Conservation (phyloP, 345 rosid species). For the Eucalyptus sideroxylon region DNA sequence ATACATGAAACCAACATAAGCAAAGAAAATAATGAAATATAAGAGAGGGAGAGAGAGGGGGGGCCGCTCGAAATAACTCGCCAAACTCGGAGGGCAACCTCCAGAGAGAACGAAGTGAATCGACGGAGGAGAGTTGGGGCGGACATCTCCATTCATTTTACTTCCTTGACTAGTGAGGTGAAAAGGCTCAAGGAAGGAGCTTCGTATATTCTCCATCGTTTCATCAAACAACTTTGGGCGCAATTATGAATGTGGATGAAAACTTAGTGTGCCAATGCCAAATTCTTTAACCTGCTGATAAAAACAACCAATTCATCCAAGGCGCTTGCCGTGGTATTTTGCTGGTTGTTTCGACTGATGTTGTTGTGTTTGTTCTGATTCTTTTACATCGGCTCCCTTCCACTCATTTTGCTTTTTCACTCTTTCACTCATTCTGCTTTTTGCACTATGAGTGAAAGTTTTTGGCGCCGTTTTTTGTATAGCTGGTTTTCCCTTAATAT, state of each 20-base stretch:
- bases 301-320: conserved; percentile 12
- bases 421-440: no score
- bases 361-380: no score
- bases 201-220: background rate
- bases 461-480: no score
- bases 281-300: background rate
- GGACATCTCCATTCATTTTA: background rate
- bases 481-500: no score
- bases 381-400: no score
- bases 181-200: background rate
- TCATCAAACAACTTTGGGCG: background rate
- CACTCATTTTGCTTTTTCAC: no score
- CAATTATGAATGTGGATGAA: background rate
- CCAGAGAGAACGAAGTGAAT: background rate
- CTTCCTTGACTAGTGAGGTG: background rate
- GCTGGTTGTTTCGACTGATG: fast-evolving
- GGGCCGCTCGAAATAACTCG: background rate
- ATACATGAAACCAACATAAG: background rate
- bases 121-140: background rate
- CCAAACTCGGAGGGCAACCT: background rate
- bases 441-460: no score
- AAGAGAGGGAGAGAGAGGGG: background rate
- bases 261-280: background rate
- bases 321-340: no score
- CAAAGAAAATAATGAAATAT: background rate